Percentiles rank a stretch among this genome's conserved stretches.
phyloP scores from a whole-genome alignment of 2,329 filamentous ascomycete genomes.

The Claviceps monticola region DNA sequence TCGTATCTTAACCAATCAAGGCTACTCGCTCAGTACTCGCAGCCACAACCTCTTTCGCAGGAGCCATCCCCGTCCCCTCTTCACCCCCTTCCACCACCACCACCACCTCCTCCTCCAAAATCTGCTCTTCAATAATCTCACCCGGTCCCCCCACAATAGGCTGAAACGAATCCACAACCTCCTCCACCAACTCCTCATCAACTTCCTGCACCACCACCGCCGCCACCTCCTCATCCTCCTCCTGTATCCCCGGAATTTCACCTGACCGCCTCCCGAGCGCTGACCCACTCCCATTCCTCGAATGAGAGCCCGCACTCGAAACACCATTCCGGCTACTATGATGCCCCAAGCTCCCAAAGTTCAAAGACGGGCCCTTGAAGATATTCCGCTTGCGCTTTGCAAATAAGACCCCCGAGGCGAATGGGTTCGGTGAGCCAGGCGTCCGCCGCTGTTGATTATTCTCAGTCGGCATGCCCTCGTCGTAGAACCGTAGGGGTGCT shows the following conservation, averaged over 20 bases:
- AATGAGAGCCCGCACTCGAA: constrained; percentile 25
- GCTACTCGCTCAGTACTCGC: too few relatives aligned
- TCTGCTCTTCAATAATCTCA: constrained; percentile 32
- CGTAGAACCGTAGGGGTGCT: constrained; percentile 38
- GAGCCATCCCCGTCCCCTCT: too few relatives aligned
- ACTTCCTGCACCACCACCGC: constrained; percentile 19
- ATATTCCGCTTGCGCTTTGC: constrained; percentile 68
- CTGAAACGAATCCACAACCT: constrained; percentile 43
- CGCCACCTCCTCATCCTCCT: constrained; percentile 41
- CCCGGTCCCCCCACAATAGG: constrained; percentile 32
- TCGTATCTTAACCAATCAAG: too few relatives aligned
- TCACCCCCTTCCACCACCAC: too few relatives aligned
- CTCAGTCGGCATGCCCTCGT: constrained; percentile 40
- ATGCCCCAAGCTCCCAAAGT: constrained; percentile 29
- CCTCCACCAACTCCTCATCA: constrained; percentile 28
- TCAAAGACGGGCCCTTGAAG: constrained; percentile 67
- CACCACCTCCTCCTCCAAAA: constrained; percentile 22
- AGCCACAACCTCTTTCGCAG: too few relatives aligned
- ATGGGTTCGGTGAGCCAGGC: constrained; percentile 44
- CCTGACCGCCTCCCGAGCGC: constrained; percentile 53
- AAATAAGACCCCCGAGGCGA: constrained; percentile 54
- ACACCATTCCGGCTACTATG: constrained; percentile 25
- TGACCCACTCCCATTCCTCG: constrained; percentile 48
- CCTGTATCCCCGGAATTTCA: constrained; percentile 55
- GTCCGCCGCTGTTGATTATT: constrained; percentile 9